Evolutionary conservation across 2,329 filamentous ascomycete genomes (phyloP), one percentile per base, ranked within the genome.

Genomic region (Hymenoscyphus albidus): DNA sequence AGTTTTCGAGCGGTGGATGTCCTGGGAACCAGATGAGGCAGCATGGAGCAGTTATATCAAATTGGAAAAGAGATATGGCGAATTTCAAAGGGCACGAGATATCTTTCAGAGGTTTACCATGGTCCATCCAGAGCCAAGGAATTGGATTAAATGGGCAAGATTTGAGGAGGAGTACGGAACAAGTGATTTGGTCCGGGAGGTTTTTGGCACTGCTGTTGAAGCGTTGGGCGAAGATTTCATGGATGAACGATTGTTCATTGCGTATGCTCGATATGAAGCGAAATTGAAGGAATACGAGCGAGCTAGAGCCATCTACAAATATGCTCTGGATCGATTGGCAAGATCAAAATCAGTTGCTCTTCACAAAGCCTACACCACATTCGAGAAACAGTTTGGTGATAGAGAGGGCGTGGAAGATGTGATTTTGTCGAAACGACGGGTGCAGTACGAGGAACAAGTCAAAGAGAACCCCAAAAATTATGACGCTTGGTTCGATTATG

Each of bases 61-160:
- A 79, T 79, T 99, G 65, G 95, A 99, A 81, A 97, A 96, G 81
- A 83, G 95, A 64, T 98, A 98, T 75, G 89, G 88, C 72, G 95
- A 99, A 77, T 95, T 90, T 73, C 92, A 97, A 66, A 83, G 93
- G 65, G 94, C 93, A n/a, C 84, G 95, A 48, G 88, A 89, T 56
- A 94, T 99, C 70, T 98, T 96, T 76, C 86, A 92, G 75, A 85
- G 91, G 35, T 97, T 97, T 74, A 97, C 93, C 1, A 85, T 93
- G 66, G 91, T 98, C 9, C 95, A 98, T 71, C 93, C 95, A 0
- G 94, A 98, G 74, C 91, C 95, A 27, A 87, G 91, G 73, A 98
- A 97, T 74, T 99, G 94, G 93, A 96, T 99, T 79, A 97, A 97
- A 76, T 99, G 95, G 95, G 90, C 94, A 66, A 91, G 91, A 67